These are phyloP conservation scores for Fonsecaea erecta DNA, from an alignment of 2,329 filamentous ascomycete species.

Conservation along the genomic window DNA sequence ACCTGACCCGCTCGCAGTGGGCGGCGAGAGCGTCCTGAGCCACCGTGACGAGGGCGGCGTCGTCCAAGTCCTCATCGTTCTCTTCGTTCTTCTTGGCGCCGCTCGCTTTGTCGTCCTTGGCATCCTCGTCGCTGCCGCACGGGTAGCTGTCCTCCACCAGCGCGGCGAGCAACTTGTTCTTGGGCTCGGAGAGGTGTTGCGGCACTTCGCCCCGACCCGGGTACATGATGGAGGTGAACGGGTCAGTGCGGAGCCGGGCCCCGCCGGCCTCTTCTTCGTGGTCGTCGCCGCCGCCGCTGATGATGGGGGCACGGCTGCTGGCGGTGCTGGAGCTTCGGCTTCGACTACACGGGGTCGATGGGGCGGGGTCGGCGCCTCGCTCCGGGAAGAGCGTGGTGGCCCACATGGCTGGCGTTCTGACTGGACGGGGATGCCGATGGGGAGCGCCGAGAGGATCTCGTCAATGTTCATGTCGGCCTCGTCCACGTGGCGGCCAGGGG, in stretches of 20 bases:
- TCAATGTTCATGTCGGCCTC: neutral
- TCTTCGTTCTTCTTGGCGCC: neutral
- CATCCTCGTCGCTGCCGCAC: neutral
- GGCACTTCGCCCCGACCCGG: neutral
- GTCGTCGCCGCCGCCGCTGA: neutral
- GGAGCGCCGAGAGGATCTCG: neutral
- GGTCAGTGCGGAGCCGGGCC: neutral
- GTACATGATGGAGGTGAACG: neutral
- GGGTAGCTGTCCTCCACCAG: conserved; percentile 9
- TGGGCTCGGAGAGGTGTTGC: neutral
- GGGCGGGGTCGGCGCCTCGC: neutral
- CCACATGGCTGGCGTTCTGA: neutral
- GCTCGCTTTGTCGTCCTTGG: neutral
- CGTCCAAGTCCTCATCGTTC: neutral
- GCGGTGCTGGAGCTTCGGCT: neutral
- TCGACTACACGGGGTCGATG: neutral
- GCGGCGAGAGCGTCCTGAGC: neutral
- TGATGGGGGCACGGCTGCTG: neutral
- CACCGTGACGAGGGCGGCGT: neutral
- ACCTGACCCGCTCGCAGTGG: neutral
- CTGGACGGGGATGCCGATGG: neutral
- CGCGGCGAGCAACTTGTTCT: conserved; percentile 3
- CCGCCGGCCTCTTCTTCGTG: neutral
- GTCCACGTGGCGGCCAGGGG: neutral
- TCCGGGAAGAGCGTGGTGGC: neutral